Evolutionary conservation across 495 filamentous ascomycete species (phyloP), one percentile per base, ranked within the genome.

Genomic region (Peziza echinospora): DNA sequence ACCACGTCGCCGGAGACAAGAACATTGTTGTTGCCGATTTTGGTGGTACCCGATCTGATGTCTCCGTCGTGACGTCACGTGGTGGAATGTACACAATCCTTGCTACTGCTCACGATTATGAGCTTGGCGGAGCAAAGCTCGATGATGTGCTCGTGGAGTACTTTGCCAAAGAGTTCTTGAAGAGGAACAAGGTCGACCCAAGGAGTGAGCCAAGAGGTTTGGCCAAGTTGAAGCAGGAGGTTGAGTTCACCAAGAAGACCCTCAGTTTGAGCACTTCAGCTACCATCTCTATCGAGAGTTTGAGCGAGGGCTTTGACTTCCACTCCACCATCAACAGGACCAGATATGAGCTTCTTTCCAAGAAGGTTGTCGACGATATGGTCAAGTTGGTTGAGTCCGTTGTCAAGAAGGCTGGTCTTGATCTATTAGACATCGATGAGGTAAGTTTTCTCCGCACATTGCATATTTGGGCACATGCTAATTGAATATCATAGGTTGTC

Each of bases 131-230:
- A 54, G 64, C 71, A 21, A 74, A 81, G 41, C 66, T 97, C 26
- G 89, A 97, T 65, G 71, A 86, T 57, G 76, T 91, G 26, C 70
- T 97, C 41, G 80, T 93, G 53, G 86, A 96, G 61, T 77, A 93
- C 69, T 94, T 94, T 56, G 80, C 89, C 48, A 96, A 97, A 71
- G 89, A 94, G 63, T 97, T 97, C 66, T 69, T 87, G 52, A 94
- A 96, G 73, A 84, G 91, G 68, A 67, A 87, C 62, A 84, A 84
- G 62, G 72, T 70, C 42, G 89, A 97, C 60, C 89, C 91, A 21
- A 72, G 89, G 49, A 71, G 78, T 59, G 80, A 84, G 54, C 70
- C 73, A 9, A 77, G 78, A 52, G 77, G 78, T 53, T 65, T 93
- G 42, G 87, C 91, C 13, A 97, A 94, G 71, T 67, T 97, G 43